Evolutionary conservation across 202 grass and related monocot species (phyloP).

Genomic region (Alloteropsis angusta): DNA sequence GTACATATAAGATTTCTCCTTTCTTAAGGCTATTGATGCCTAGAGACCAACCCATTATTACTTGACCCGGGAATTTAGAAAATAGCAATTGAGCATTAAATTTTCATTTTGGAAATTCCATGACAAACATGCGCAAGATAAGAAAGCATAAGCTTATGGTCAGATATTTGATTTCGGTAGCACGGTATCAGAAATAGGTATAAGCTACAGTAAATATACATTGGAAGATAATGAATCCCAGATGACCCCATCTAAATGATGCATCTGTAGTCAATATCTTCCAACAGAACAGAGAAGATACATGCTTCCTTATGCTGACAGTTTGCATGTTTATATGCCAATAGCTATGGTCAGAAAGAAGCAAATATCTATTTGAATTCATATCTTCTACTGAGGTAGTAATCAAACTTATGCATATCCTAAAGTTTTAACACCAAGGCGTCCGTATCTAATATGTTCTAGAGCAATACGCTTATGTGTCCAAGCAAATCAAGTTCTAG

Average conservation of each 20-base stretch:
- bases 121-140: too few relatives aligned
- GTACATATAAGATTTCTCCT: too few relatives aligned
- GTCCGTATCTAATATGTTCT: background rate
- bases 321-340: background rate
- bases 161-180: background rate
- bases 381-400: background rate
- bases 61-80: too few relatives aligned
- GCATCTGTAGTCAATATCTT: background rate
- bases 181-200: background rate
- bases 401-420: background rate
- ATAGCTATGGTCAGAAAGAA: background rate
- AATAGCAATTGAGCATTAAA: too few relatives aligned
- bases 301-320: background rate
- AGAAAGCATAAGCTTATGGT: background rate
- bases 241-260: background rate
- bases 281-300: conserved; percentile 16
- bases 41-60: too few relatives aligned
- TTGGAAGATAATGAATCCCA: background rate
- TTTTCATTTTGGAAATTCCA: too few relatives aligned
- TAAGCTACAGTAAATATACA: conserved; percentile 8
- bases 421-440: background rate
- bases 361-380: background rate
- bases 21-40: too few relatives aligned
- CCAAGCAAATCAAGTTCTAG: background rate
- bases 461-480: background rate